phyloP scores from a whole-genome alignment of 805 yeast genomes.

The Yarrowia sp. region DNA sequence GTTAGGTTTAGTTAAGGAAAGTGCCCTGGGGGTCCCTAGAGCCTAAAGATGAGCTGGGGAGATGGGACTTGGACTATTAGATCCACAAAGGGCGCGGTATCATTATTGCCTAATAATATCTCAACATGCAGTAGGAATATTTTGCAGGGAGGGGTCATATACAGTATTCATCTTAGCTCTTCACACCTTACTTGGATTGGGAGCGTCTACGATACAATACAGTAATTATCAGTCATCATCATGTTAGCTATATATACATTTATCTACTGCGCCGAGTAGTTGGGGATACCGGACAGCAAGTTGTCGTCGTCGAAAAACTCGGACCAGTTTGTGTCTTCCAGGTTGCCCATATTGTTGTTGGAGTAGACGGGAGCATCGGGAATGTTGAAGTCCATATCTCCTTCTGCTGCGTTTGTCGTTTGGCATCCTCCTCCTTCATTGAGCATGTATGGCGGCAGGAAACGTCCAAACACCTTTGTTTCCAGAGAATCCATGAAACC shows the following conservation, averaged over 20 bases:
- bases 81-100: too few relatives aligned
- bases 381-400: background rate
- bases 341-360: constrained; percentile 7
- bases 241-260: constrained; percentile 10
- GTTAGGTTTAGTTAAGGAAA: too few relatives aligned
- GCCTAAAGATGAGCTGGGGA: too few relatives aligned
- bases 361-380: constrained; percentile 4
- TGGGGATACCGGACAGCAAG: constrained; percentile 13
- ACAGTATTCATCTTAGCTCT: too few relatives aligned
- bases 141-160: too few relatives aligned
- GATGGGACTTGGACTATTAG: too few relatives aligned
- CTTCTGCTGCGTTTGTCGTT: background rate
- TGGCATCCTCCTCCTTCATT: constrained; percentile 10
- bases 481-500: constrained; percentile 85
- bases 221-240: background rate
- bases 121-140: too few relatives aligned
- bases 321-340: constrained; percentile 19
- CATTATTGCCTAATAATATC: too few relatives aligned
- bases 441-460: constrained; percentile 82
- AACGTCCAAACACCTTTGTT: constrained; percentile 78
- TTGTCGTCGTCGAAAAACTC: constrained; percentile 24
- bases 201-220: too few relatives aligned
- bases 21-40: too few relatives aligned
- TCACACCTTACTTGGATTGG: too few relatives aligned
- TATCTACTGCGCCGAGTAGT: background rate